A percentile compares a stretch with the other conserved stretches of the same genome.
phyloP scores from a whole-genome alignment of 768 basidiomycete genomes.

The Cyclocybe cylindracea region DNA sequence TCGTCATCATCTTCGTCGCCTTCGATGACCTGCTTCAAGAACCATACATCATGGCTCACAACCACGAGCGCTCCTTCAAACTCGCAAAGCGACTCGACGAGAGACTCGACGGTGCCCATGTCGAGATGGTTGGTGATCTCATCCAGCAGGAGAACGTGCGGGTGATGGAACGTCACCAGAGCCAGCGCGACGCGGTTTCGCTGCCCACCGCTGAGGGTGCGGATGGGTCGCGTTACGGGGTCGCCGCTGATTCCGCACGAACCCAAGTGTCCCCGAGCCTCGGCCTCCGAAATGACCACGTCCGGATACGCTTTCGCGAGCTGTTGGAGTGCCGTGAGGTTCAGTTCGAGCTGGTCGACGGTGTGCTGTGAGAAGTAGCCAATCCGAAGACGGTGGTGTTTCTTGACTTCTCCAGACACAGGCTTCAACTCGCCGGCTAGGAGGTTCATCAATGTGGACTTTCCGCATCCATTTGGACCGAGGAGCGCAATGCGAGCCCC shows the following conservation, averaged over 20 bases:
- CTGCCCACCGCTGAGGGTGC: slow-evolving; percentile 54
- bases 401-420: slow-evolving; percentile 45
- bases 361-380: slow-evolving; percentile 66
- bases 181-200: slow-evolving; percentile 63
- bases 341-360: slow-evolving; percentile 50
- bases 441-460: slow-evolving; percentile 56
- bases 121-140: slow-evolving; percentile 77
- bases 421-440: slow-evolving; percentile 43
- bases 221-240: slow-evolving; percentile 36
- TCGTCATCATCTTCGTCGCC: slow-evolving; percentile 25
- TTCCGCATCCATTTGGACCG: slow-evolving; percentile 53
- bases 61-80: slow-evolving; percentile 60
- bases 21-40: slow-evolving; percentile 33
- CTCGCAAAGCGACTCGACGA: slow-evolving; percentile 49
- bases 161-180: slow-evolving; percentile 51
- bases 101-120: slow-evolving; percentile 54
- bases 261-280: slow-evolving; percentile 39
- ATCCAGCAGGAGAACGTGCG: slow-evolving; percentile 55
- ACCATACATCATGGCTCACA: slow-evolving; percentile 62
- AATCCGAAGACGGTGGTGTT: slow-evolving; percentile 54
- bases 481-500: slow-evolving; percentile 29
- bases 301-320: slow-evolving; percentile 27
- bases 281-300: slow-evolving; percentile 26
- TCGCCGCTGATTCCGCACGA: slow-evolving; percentile 44
- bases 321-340: slow-evolving; percentile 25